phyloP scores from a whole-genome alignment of 164 flowering plant genomes.

The Stephania cephalantha region DNA sequence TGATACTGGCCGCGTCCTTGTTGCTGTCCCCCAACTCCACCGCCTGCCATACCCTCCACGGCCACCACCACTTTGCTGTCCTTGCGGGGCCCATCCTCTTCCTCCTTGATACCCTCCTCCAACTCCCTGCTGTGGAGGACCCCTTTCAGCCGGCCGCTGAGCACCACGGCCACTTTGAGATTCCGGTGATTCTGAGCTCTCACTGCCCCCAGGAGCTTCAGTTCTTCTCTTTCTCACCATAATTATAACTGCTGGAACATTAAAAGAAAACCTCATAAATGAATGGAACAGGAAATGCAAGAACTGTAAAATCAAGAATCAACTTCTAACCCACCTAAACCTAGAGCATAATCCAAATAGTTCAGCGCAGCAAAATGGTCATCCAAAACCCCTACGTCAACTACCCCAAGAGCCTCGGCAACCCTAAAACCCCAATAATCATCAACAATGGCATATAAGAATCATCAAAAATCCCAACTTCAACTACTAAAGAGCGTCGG shows the following conservation, averaged over 20 bases:
- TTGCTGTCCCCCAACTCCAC: conserved; percentile 10
- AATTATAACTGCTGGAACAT: conserved; percentile 7
- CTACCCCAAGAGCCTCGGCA: too few species aligned
- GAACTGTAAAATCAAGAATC: not conserved
- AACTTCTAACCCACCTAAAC: not conserved
- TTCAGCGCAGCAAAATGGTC: not conserved
- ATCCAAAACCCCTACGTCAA: not conserved
- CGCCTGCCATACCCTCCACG: conserved; percentile 10
- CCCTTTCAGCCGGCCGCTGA: conserved; percentile 26
- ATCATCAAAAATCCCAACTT: not conserved
- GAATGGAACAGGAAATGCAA: not conserved
- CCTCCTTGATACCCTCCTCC: conserved; percentile 27
- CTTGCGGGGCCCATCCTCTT: conserved; percentile 11
- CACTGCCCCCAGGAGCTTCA: conserved; percentile 37
- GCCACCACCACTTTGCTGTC: conserved; percentile 16
- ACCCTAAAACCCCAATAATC: not conserved
- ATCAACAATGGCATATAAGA: not conserved
- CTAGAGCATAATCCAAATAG: not conserved
- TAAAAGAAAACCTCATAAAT: not conserved
- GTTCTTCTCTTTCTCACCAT: conserved; percentile 75
- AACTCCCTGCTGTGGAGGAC: conserved; percentile 24
- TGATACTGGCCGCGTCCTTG: conserved; percentile 19
- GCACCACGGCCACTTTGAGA: conserved; percentile 41
- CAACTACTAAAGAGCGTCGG: not conserved
- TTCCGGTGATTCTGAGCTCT: conserved; percentile 55